Evolutionary conservation across 1,139 yeast species (phyloP).

Genomic region (Magnusiomyces paraingens): DNA sequence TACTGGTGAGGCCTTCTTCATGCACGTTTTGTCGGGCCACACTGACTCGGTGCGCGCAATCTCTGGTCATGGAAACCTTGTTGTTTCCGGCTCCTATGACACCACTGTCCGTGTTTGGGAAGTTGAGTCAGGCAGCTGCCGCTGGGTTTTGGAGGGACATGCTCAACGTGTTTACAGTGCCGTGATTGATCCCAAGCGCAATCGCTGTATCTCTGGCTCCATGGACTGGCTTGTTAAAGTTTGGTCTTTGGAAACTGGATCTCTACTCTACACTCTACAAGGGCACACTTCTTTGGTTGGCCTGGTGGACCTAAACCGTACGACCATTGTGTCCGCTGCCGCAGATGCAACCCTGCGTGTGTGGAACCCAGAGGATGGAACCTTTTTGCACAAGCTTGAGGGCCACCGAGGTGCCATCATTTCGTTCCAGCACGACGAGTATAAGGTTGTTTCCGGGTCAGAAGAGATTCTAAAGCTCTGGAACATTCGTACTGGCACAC

Average conservation of each 20-base stretch:
- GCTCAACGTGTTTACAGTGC: conserved; percentile 83
- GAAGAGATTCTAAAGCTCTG: conserved; percentile 76
- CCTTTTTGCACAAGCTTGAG: conserved; percentile 59
- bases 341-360: conserved; percentile 88
- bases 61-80: conserved; percentile 75
- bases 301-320: conserved; percentile 66
- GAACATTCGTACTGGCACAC: conserved; percentile 73
- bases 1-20: conserved; percentile 47
- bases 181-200: conserved; percentile 66
- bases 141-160: conserved; percentile 74
- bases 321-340: conserved; percentile 87
- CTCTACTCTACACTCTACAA: conserved; percentile 55
- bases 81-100: conserved; percentile 89
- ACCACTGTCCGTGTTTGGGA: conserved; percentile 59
- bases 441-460: conserved; percentile 82
- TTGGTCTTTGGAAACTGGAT: conserved; percentile 82
- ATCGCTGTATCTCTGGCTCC: conserved; percentile 85
- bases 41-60: conserved; percentile 83
- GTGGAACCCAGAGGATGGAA: conserved; percentile 85
- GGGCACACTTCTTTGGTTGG: conserved; percentile 94
- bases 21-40: conserved; percentile 79
- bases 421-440: conserved; percentile 85
- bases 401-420: conserved; percentile 90
- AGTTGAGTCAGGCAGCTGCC: conserved; percentile 46
- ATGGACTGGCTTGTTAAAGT: conserved; percentile 84